Percentiles rank a stretch among this genome's conserved stretches.
These are phyloP conservation scores for Haplosporangium sp. DNA, from an alignment of 371 early-diverging fungal species.

Conservation along the genomic window DNA sequence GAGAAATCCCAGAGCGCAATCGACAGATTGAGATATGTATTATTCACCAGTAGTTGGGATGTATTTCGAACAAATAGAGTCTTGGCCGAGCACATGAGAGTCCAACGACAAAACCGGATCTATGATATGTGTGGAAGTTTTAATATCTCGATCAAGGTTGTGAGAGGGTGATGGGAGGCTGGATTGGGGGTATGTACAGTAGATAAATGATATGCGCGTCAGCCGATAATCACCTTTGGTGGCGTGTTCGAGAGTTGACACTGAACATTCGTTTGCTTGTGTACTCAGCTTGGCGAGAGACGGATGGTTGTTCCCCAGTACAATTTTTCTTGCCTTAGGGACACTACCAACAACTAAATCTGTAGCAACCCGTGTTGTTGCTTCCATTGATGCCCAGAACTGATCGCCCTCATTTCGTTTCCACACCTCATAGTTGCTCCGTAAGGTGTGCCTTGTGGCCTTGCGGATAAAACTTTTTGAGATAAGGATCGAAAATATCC, in stretches of 20 bases:
- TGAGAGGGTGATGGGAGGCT: too few relatives aligned
- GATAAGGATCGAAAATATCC: slow-evolving; percentile 17
- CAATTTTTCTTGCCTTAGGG: slow-evolving; percentile 19
- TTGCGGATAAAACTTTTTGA: slow-evolving; percentile 23
- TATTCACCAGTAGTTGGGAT: too few relatives aligned
- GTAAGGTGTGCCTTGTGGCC: slow-evolving; percentile 19
- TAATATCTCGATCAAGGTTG: too few relatives aligned
- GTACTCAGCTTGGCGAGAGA: slow-evolving; percentile 11
- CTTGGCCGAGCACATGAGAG: too few relatives aligned
- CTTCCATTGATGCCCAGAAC: slow-evolving; percentile 26
- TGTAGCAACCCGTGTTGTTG: slow-evolving; percentile 22
- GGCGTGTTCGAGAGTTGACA: neutral
- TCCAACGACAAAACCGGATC: too few relatives aligned
- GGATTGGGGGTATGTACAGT: neutral
- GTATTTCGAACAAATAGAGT: too few relatives aligned
- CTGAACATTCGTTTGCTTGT: slow-evolving; percentile 2
- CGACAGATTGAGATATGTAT: too few relatives aligned
- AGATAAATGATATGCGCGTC: slow-evolving; percentile 1
- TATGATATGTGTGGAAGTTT: too few relatives aligned
- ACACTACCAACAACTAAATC: slow-evolving; percentile 23
- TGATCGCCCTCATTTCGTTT: slow-evolving; percentile 26
- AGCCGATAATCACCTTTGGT: slow-evolving; percentile 4
- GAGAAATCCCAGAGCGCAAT: too few relatives aligned
- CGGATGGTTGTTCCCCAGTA: slow-evolving; percentile 16
- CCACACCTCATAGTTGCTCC: slow-evolving; percentile 19